Evolutionary conservation across 441 rosid genomes (phyloP).

Genomic region (Erysimum pusillum): DNA sequence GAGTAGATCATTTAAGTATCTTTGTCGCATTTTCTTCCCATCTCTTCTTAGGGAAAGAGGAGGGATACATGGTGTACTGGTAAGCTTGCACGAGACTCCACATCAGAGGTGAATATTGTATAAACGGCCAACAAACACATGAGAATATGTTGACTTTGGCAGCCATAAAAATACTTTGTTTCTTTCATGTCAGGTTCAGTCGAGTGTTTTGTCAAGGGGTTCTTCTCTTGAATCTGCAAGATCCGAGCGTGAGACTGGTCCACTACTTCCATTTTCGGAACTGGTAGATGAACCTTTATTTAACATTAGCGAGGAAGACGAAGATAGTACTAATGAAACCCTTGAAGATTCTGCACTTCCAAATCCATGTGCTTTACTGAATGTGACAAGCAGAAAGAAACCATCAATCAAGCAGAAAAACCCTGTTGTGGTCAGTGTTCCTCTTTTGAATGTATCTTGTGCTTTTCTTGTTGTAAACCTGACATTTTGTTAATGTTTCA

Average conservation of each 20-base stretch:
- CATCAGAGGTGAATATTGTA: conserved; percentile 59
- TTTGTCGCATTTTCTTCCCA: conserved; percentile 19
- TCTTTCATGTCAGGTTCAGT: conserved; percentile 57
- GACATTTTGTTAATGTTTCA: conserved; percentile 43
- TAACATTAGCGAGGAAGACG: conserved; percentile 52
- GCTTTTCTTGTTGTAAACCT: conserved; percentile 41
- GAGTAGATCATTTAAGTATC: conserved; percentile 4
- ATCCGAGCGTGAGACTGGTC: conserved; percentile 62
- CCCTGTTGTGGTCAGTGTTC: conserved; percentile 62
- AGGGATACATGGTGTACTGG: conserved; percentile 96
- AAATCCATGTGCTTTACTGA: conserved; percentile 74
- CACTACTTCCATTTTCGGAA: conserved; percentile 80
- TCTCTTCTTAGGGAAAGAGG: conserved; percentile 62
- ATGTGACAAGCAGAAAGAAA: conserved; percentile 89
- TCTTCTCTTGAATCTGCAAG: conserved; percentile 59
- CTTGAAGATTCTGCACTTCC: conserved; percentile 65
- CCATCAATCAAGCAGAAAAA: conserved; percentile 60
- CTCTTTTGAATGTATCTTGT: conserved; percentile 40
- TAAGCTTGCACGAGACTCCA: conserved; percentile 63
- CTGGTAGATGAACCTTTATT: conserved; percentile 55
- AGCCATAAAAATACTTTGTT: conserved; percentile 30
- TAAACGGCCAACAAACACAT: conserved; percentile 16
- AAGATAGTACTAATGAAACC: conserved; percentile 46
- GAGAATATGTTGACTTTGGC: conserved; percentile 21
- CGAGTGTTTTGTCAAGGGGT: conserved; percentile 55